Conservation (phyloP, 2,329 filamentous ascomycete genomes). For the Simplicillium sp. region DNA sequence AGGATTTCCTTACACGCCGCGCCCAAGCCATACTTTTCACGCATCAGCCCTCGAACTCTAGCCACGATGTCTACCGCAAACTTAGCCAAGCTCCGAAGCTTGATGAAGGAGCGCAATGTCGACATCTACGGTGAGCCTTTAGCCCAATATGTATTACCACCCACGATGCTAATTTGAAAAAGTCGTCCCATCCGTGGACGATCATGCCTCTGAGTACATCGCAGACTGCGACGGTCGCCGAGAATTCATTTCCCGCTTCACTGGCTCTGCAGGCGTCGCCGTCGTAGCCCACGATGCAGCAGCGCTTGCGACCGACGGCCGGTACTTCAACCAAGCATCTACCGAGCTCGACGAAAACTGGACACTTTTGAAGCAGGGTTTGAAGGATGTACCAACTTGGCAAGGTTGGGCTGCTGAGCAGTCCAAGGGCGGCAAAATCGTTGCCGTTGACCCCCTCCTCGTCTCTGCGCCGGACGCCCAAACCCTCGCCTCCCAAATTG, state of each 20-base stretch:
- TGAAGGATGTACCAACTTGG: slow-evolving; percentile 93
- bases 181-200: slow-evolving; percentile 97
- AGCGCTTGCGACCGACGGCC: slow-evolving; percentile 84
- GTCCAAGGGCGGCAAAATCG: slow-evolving; percentile 74
- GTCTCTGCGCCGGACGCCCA: slow-evolving; percentile 56
- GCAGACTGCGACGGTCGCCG: slow-evolving; percentile 88
- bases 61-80: slow-evolving; percentile 45
- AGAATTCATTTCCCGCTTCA: slow-evolving; percentile 88
- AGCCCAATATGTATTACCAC: too few relatives aligned
- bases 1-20: slow-evolving; percentile 8
- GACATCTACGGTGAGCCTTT: slow-evolving; percentile 75
- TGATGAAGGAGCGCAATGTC: slow-evolving; percentile 81
- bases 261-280: slow-evolving; percentile 87
- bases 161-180: slow-evolving; percentile 3
- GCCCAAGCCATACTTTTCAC: slow-evolving; percentile 37
- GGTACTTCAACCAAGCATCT: slow-evolving; percentile 94
- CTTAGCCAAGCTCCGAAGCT: slow-evolving; percentile 63
- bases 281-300: slow-evolving; percentile 81
- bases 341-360: slow-evolving; percentile 90
- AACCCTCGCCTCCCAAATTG: slow-evolving; percentile 77
- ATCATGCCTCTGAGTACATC: slow-evolving; percentile 96
- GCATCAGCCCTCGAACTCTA: too few relatives aligned
- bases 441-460: slow-evolving; percentile 84
- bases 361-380: slow-evolving; percentile 82
- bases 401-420: slow-evolving; percentile 92